Evolutionary conservation across 345 rosid genomes (phyloP), one percentile per base, ranked within the genome.

Genomic region (Gossypium rotundifolium): DNA sequence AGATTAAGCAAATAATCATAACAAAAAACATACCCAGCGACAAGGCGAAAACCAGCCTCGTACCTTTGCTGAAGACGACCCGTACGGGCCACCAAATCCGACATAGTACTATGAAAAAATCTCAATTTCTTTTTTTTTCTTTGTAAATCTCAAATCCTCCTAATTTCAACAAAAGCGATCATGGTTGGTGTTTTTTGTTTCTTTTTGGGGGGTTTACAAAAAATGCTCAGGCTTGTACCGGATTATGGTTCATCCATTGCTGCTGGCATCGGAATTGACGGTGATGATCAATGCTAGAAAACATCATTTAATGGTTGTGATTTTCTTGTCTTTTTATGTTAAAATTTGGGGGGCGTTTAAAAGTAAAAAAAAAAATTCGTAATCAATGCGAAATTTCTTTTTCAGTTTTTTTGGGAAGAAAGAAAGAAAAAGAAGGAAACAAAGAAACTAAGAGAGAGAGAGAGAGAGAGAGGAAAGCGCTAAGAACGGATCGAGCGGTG

Each of bases 1-100:
- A 40, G 48, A 33, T 44, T 5, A 13, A 7, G 44, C 7, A 51
- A 59, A 14, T 48, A 66, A 20, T 42, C 1, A 46, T 51, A 49
- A 54, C 10, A 2, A 18, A 25, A 22, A 12, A 71, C 55, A n/a
- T 88, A 93, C 98, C 98, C 98, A 65, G 98, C 96, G 46, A 94
- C 90, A 85, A 94, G 98, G 82, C 98, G 98, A 66, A 88, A 89
- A 53, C 98, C 96, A 79, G 83, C 89, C 79, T 89, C 91, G 77
- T 94, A 92, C 4, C 95, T 93, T 77, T 94, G 98, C 82, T 89
- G 98, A 83, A 86, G 98, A 81, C 97, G 97, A 88, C 98, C 98
- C 60, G 95, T 94, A 65, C 97, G 93, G 84, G 95, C 98, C 74
- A 89, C 98, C 88, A 92, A 92, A 79, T 87, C 96, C 84, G 90